Conservation (phyloP, 768 basidiomycete species). For the Trametes maxima region DNA sequence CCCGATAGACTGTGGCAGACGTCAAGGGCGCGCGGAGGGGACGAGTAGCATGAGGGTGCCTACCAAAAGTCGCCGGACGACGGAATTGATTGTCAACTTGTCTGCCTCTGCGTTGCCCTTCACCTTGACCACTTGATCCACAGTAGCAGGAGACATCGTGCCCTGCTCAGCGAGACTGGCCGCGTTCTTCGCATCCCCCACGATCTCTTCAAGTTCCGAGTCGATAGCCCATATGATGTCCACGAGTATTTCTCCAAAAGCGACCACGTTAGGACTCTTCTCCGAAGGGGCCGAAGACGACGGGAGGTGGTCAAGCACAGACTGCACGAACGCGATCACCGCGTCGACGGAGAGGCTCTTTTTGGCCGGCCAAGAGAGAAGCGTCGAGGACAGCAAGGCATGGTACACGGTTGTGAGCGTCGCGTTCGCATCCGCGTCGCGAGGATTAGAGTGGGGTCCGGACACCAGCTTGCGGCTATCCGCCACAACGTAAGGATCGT, state of each 20-base stretch:
- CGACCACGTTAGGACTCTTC: constrained; percentile 42
- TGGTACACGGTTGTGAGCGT: constrained; percentile 69
- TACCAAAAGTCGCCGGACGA: constrained; percentile 68
- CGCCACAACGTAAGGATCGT: constrained; percentile 18
- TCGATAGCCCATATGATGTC: constrained; percentile 86
- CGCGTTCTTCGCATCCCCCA: constrained; percentile 54
- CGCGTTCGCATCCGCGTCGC: constrained; percentile 54
- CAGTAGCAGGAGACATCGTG: constrained; percentile 17
- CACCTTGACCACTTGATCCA: constrained; percentile 35
- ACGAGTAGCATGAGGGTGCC: constrained; percentile 31
- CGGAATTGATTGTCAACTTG: constrained; percentile 56
- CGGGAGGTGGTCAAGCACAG: constrained; percentile 62
- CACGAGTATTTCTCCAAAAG: constrained; percentile 71
- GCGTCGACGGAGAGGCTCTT: constrained; percentile 48
- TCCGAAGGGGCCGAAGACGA: constrained; percentile 46
- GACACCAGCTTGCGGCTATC: constrained; percentile 63
- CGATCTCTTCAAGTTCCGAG: constrained; percentile 70
- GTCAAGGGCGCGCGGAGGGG: background rate
- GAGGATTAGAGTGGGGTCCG: constrained; percentile 59
- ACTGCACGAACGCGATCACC: constrained; percentile 66
- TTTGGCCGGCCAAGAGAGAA: constrained; percentile 57
- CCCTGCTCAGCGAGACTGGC: constrained; percentile 25
- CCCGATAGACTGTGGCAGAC: constrained; percentile 47
- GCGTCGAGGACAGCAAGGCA: constrained; percentile 60
- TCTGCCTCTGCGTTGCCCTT: constrained; percentile 63